These are phyloP conservation scores for Backusella morwellensis DNA, from an alignment of 192 early-diverging fungal species.

Conservation along the genomic window DNA sequence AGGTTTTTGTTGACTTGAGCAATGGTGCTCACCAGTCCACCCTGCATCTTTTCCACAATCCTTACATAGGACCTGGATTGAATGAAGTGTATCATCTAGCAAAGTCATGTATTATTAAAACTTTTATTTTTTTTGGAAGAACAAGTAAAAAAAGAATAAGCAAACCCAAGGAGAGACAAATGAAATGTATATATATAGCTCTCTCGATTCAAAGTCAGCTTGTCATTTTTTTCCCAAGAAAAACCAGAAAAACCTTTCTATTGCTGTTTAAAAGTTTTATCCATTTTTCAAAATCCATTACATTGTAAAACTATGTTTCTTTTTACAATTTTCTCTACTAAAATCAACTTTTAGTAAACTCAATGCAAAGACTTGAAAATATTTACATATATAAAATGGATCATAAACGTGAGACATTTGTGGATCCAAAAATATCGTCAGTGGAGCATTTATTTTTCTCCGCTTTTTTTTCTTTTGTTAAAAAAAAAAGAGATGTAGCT, in stretches of 20 bases:
- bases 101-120: background rate
- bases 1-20: background rate
- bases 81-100: background rate
- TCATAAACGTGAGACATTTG: background rate
- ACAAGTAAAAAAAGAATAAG: background rate
- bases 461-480: background rate
- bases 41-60: conserved; percentile 61
- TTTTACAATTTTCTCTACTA: background rate
- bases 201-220: background rate
- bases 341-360: background rate
- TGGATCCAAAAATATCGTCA: background rate
- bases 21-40: background rate
- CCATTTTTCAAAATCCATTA: background rate
- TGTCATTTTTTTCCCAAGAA: background rate
- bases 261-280: background rate
- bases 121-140: background rate
- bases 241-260: background rate
- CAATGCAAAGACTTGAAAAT: background rate
- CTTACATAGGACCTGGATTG: conserved; percentile 44
- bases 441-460: background rate
- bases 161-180: background rate
- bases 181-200: background rate
- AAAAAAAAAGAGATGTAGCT: background rate
- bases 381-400: background rate
- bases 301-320: background rate